These are phyloP conservation scores for Teratosphaeria epicoccoides DNA, from an alignment of 2,329 filamentous ascomycete genomes.

Conservation along the genomic window DNA sequence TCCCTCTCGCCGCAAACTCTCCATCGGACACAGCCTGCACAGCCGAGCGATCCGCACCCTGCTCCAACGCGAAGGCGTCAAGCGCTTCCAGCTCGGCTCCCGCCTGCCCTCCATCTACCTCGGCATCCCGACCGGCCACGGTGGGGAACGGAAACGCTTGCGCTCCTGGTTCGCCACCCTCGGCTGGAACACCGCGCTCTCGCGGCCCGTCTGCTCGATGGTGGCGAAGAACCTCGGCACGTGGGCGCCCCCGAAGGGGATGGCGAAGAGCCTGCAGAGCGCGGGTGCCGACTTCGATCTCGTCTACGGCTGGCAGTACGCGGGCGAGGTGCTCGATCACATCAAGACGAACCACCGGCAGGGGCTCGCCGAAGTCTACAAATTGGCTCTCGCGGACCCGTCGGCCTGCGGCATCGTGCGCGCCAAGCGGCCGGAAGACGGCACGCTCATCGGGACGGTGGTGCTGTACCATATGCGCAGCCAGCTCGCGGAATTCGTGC, in stretches of 20 bases:
- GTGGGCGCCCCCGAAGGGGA: conserved; percentile 67
- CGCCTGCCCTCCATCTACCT: conserved; percentile 76
- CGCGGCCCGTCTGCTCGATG: conserved; percentile 58
- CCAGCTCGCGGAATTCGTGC: conserved; percentile 57
- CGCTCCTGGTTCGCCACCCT: conserved; percentile 81
- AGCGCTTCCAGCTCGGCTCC: conserved; percentile 70
- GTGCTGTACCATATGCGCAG: conserved; percentile 67
- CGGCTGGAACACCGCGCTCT: conserved; percentile 69
- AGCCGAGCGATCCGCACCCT: conserved; percentile 71
- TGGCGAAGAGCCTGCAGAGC: conserved; percentile 61
- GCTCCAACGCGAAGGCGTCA: conserved; percentile 58
- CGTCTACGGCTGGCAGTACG: conserved; percentile 68
- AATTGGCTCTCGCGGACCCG: conserved; percentile 59
- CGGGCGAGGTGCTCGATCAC: conserved; percentile 62
- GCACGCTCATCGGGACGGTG: conserved; percentile 63
- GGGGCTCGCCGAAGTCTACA: conserved; percentile 71
- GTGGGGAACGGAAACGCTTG: conserved; percentile 48
- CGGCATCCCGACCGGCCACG: conserved; percentile 64
- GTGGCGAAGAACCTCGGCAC: conserved; percentile 58
- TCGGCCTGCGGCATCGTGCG: conserved; percentile 71
- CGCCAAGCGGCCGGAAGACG: conserved; percentile 60
- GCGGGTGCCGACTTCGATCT: conserved; percentile 72
- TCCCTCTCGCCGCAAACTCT: conserved; percentile 72
- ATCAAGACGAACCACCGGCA: conserved; percentile 64
- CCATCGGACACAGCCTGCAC: conserved; percentile 82